phyloP scores from a whole-genome alignment of 2,329 filamentous ascomycete genomes.

The Biscogniauxia marginata region DNA sequence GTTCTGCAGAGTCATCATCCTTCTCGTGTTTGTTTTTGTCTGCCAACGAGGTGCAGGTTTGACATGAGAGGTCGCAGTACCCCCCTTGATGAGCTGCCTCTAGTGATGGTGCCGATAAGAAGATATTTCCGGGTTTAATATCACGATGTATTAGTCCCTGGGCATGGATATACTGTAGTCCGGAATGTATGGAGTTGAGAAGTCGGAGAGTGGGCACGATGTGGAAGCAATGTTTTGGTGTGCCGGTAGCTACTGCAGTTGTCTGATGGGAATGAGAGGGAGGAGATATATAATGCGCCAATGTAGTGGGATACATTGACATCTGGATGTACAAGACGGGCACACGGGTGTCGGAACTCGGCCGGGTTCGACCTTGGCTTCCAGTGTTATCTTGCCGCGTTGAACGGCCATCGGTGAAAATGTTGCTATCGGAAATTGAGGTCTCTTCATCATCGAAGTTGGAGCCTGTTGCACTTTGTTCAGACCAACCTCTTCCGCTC shows the following conservation, averaged over 20 bases:
- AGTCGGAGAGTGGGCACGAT: constrained; percentile 56
- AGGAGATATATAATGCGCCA: constrained; percentile 55
- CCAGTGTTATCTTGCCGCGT: constrained; percentile 30
- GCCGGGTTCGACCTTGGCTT: constrained; percentile 20
- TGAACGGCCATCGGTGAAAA: constrained; percentile 29
- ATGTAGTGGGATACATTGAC: constrained; percentile 63
- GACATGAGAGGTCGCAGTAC: constrained; percentile 28
- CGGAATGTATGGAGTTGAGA: constrained; percentile 56
- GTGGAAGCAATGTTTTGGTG: constrained; percentile 57
- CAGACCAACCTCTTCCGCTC: constrained; percentile 29
- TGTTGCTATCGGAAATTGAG: constrained; percentile 22
- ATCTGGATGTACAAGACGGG: constrained; percentile 67
- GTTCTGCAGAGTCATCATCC: neutral
- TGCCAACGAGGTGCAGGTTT: constrained; percentile 12
- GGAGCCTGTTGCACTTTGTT: constrained; percentile 35
- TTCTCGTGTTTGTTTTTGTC: neutral
- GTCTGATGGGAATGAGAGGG: constrained; percentile 29
- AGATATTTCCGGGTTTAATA: constrained; percentile 67
- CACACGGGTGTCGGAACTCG: constrained; percentile 23
- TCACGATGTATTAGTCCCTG: constrained; percentile 63
- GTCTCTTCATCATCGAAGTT: constrained; percentile 23
- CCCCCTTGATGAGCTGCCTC: constrained; percentile 29
- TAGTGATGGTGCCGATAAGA: constrained; percentile 46
- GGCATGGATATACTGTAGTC: constrained; percentile 61
- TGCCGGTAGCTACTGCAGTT: constrained; percentile 4